phyloP scores from a whole-genome alignment of 352 stramenopile genomes.

The Globisporangium abappressorium region DNA sequence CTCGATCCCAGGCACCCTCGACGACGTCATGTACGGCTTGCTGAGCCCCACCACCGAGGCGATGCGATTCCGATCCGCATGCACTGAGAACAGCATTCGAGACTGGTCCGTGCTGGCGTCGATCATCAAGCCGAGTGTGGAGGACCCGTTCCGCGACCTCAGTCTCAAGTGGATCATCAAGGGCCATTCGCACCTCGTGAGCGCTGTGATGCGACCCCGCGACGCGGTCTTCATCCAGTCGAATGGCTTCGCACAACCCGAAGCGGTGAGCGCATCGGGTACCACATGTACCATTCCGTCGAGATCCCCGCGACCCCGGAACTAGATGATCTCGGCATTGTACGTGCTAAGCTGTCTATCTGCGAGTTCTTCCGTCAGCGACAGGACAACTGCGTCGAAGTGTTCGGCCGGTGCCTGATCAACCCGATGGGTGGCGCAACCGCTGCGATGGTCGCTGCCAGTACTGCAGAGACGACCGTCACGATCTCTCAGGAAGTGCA shows the following conservation, averaged over 20 bases:
- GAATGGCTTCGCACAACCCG: background rate
- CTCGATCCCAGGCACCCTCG: constrained; percentile 32
- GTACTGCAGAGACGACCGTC: background rate
- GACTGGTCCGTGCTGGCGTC: too few relatives aligned
- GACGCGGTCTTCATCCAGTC: background rate
- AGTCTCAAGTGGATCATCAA: too few relatives aligned
- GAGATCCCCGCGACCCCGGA: background rate
- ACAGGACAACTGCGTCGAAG: background rate
- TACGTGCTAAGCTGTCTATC: background rate
- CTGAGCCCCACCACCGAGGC: constrained; percentile 40
- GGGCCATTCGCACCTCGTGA: too few relatives aligned
- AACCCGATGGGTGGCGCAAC: background rate
- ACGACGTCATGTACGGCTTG: constrained; percentile 57
- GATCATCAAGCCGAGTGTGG: too few relatives aligned
- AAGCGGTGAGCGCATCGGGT: background rate
- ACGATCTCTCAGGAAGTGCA: background rate
- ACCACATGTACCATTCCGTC: background rate
- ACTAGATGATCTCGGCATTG: background rate
- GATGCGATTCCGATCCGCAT: constrained; percentile 19
- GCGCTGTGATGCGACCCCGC: too few relatives aligned
- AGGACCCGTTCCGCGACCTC: too few relatives aligned
- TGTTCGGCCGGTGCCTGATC: background rate
- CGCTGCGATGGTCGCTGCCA: background rate
- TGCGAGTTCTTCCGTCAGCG: constrained; percentile 6
- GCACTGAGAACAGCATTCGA: too few relatives aligned